A percentile compares a stretch with the other conserved stretches of the same genome.
Conservation (phyloP, 2,329 filamentous ascomycete genomes). For the Didymella exigua region DNA sequence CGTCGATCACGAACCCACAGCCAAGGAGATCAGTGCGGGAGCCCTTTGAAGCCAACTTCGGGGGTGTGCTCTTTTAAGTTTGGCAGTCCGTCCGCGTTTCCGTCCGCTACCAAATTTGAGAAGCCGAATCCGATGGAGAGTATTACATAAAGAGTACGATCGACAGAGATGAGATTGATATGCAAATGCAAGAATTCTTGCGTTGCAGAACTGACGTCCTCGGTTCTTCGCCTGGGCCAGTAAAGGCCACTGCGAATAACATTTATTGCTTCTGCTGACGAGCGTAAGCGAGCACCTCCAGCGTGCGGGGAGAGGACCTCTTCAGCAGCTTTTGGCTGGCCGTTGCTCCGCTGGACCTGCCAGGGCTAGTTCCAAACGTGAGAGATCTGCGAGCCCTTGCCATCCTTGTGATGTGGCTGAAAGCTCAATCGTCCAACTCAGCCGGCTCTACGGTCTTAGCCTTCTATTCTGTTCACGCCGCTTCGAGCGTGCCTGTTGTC, state of each 20-base stretch:
- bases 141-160: conserved; percentile 1
- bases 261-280: conserved; percentile 36
- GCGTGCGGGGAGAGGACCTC: conserved; percentile 36
- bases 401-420: conserved; percentile 41
- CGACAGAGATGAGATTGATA: neutral
- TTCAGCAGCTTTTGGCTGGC: conserved; percentile 39
- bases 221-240: neutral
- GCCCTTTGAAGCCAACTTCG: conserved; percentile 35
- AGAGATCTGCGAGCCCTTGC: conserved; percentile 38
- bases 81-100: conserved; percentile 32
- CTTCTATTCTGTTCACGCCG: neutral
- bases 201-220: neutral
- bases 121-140: conserved; percentile 24
- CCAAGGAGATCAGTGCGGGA: conserved; percentile 30
- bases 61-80: conserved; percentile 43
- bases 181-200: neutral
- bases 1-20: conserved; percentile 1
- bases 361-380: conserved; percentile 27
- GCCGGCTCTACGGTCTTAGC: conserved; percentile 7
- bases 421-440: conserved; percentile 37
- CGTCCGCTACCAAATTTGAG: conserved; percentile 31
- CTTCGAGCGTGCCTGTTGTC: conserved; percentile 2
- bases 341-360: conserved; percentile 32
- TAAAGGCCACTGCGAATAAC: conserved; percentile 13
- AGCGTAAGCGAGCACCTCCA: conserved; percentile 29